Evolutionary conservation across 2,329 filamentous ascomycete genomes (phyloP).

Genomic region (Xylariaceae sp.): DNA sequence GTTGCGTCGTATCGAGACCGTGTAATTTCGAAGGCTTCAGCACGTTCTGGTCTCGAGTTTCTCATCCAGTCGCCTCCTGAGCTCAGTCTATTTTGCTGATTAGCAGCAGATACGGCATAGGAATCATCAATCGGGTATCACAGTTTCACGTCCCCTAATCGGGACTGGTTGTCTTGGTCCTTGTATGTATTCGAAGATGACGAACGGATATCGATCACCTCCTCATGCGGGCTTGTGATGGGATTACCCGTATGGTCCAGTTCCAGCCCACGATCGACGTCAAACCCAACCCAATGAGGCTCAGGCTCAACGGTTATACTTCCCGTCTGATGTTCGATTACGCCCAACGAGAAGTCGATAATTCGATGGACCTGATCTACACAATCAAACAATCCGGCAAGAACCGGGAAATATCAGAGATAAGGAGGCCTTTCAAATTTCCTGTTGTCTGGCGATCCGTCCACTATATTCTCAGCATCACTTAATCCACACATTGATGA

Average conservation of each 20-base stretch:
- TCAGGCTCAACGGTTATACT: not conserved
- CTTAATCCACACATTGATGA: slow-evolving; percentile 13
- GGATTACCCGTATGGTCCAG: not conserved
- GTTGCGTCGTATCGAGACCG: not conserved
- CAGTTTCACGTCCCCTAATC: not conserved
- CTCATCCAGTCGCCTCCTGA: not conserved
- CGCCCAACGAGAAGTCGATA: not conserved
- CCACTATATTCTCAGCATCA: slow-evolving; percentile 1
- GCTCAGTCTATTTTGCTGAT: not conserved
- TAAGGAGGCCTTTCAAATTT: not conserved
- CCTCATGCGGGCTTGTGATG: not conserved
- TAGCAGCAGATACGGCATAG: not conserved
- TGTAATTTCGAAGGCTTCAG: not conserved
- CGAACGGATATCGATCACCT: not conserved
- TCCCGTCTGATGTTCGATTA: not conserved
- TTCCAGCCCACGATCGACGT: not conserved
- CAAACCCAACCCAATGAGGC: not conserved
- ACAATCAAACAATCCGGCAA: not conserved
- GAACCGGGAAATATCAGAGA: not conserved
- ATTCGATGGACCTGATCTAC: not conserved
- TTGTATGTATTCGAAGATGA: not conserved
- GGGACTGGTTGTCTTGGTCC: not conserved
- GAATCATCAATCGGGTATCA: not conserved
- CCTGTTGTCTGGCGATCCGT: not conserved
- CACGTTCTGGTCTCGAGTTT: not conserved